These are phyloP conservation scores for Margaritispora aquatica DNA, from an alignment of 495 filamentous ascomycete species.

Conservation along the genomic window DNA sequence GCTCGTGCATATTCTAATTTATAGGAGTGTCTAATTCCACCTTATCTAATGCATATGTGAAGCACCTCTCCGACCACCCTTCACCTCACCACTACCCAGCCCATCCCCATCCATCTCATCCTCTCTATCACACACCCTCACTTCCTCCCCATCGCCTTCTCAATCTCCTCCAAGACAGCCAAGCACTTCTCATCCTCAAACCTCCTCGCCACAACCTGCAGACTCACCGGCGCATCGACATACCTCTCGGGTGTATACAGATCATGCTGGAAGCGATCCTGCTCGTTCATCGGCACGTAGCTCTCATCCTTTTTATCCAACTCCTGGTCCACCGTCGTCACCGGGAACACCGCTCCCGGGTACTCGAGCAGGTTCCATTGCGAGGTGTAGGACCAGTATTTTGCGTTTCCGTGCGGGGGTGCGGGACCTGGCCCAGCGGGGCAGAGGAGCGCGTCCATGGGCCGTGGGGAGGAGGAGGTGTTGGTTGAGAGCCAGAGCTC, in stretches of 20 bases:
- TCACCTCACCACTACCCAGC: too few relatives aligned
- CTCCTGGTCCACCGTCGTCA: not conserved
- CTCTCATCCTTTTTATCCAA: not conserved
- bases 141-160: constrained; percentile 4
- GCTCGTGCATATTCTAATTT: too few relatives aligned
- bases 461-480: not conserved
- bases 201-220: constrained; percentile 39
- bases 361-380: constrained; percentile 62
- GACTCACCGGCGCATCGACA: constrained; percentile 37
- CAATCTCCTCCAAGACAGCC: constrained; percentile 33
- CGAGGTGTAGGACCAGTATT: constrained; percentile 57
- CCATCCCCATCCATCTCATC: too few relatives aligned
- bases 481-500: not conserved
- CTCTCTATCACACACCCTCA: too few relatives aligned
- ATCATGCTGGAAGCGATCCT: not conserved
- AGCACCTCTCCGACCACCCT: too few relatives aligned
- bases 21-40: too few relatives aligned
- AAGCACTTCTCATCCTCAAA: constrained; percentile 43
- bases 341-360: constrained; percentile 46
- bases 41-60: too few relatives aligned
- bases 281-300: constrained; percentile 8
- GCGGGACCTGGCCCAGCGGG: constrained; percentile 49
- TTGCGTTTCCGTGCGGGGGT: constrained; percentile 42
- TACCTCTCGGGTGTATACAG: constrained; percentile 38
- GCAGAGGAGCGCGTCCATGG: constrained; percentile 53